A percentile compares a stretch with the other conserved stretches of the same genome.
phyloP scores from a whole-genome alignment of 768 basidiomycete species.

The Kwoniella newhampshirensis region DNA sequence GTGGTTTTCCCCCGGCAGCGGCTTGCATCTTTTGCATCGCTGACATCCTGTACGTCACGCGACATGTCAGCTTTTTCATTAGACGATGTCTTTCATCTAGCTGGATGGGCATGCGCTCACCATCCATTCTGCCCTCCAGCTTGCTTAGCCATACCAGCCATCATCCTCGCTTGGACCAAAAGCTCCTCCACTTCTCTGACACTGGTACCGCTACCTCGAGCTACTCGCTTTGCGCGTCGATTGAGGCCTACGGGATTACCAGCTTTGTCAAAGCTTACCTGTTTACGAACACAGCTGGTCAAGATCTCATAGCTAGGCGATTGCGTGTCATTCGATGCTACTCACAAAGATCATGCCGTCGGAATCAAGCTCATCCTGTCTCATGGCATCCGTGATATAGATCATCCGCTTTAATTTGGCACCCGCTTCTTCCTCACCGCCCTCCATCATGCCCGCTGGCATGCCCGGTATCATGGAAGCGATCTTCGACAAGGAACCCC shows the following conservation, averaged over 20 bases:
- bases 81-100: too few species aligned
- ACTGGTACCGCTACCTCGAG: slow-evolving; percentile 87
- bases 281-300: neutral
- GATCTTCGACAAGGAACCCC: slow-evolving; percentile 98
- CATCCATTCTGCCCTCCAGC: slow-evolving; percentile 97
- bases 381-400: slow-evolving; percentile 98
- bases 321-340: neutral
- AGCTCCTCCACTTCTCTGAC: slow-evolving; percentile 98
- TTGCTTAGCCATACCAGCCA: slow-evolving; percentile 98
- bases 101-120: slow-evolving; percentile 57
- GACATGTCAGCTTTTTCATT: slow-evolving; percentile 24
- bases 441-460: slow-evolving; percentile 83
- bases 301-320: neutral
- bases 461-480: slow-evolving; percentile 98
- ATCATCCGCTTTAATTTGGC: slow-evolving; percentile 94
- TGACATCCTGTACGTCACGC: slow-evolving; percentile 61
- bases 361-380: slow-evolving; percentile 84
- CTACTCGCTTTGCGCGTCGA: slow-evolving; percentile 85
- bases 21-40: slow-evolving; percentile 92
- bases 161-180: slow-evolving; percentile 94
- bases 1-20: slow-evolving; percentile 78
- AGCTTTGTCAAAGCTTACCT: slow-evolving; percentile 50
- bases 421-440: slow-evolving; percentile 84
- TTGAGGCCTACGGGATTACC: slow-evolving; percentile 64
- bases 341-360: slow-evolving; percentile 86